Percentiles rank a stretch among this genome's conserved stretches.
phyloP scores from a whole-genome alignment of 2,329 filamentous ascomycete species.

The Cladosporium sp. region DNA sequence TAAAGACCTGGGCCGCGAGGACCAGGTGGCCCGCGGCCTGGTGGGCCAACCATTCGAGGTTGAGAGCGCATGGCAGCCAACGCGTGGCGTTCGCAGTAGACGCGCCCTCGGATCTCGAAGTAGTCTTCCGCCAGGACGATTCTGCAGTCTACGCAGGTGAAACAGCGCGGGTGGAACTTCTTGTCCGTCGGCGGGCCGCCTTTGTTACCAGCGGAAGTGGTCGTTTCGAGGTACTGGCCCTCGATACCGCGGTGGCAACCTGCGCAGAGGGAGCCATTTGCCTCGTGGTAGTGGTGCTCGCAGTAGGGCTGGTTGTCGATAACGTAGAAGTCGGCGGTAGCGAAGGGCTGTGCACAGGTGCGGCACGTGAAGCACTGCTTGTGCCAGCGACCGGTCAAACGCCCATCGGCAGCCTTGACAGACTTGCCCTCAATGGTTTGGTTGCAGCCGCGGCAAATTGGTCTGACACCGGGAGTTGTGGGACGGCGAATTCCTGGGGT shows the following conservation, averaged over 20 bases:
- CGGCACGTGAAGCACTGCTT: constrained; percentile 90
- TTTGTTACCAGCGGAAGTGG: constrained; percentile 1
- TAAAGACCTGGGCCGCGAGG: not conserved
- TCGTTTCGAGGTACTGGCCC: constrained; percentile 82
- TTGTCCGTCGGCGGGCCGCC: constrained; percentile 34
- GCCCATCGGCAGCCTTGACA: constrained; percentile 85
- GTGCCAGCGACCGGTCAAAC: constrained; percentile 88
- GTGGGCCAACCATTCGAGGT: constrained; percentile 14
- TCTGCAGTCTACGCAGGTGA: constrained; percentile 75
- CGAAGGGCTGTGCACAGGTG: constrained; percentile 73
- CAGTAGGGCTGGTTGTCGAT: constrained; percentile 83
- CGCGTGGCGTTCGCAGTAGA: constrained; percentile 85
- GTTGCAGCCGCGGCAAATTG: constrained; percentile 76
- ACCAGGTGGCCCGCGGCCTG: not conserved
- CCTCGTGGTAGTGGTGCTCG: constrained; percentile 82
- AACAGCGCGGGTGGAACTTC: constrained; percentile 84
- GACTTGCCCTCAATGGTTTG: constrained; percentile 80
- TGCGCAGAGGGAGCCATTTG: constrained; percentile 80
- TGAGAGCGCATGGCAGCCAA: constrained; percentile 39
- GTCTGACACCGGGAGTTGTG: constrained; percentile 42
- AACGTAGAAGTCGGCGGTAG: constrained; percentile 88
- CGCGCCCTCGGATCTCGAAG: constrained; percentile 74
- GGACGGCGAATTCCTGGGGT: constrained; percentile 3
- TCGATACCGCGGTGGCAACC: constrained; percentile 82
- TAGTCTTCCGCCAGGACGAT: constrained; percentile 74